Evolutionary conservation across 192 early-diverging fungal species (phyloP), one percentile per base, ranked within the genome.

Genomic region (Tieghemiomyces parasiticus): DNA sequence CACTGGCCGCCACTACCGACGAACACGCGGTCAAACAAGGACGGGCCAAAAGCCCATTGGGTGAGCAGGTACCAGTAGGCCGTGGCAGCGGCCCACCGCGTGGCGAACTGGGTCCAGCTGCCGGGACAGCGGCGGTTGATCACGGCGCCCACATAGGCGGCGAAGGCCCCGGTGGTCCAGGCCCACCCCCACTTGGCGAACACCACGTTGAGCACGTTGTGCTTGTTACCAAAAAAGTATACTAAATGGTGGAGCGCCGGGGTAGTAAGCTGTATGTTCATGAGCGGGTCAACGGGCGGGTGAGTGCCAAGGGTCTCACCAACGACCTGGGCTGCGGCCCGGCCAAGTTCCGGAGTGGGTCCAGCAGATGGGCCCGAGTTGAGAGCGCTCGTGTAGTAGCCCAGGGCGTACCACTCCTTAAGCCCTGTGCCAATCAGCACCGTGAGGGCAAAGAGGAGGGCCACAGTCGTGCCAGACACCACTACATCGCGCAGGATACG

Each of bases 111-210:
- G 4, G 59, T 34, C 20, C 71, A 42, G 0, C 62, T 60, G 24
- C 34, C 52, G 28, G 35, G 38, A 22, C 59, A 31, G 46, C 44
- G 63, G 61, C 25, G 65, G 67, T 55, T 47, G 60, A 12, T 56
- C 50, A 77, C 61, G 30, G 73, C 46, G 19, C 50, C 64, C 3
- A 85, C 58, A 52, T 81, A 80, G 10, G 70, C 25, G 22, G 74
- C 42, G 52, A 83, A 82, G 29, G 82, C 70, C 14, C 80, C 44
- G 26, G 81, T 78, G 0, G 91, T 92, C 92, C 92, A 95, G 35
- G 80, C 83, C 92, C 92, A 95, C 19, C 82, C 90, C 31, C 69
- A 68, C 72, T 95, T 95, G 59, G 81, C 90, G 74, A 89, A 83
- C 49, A 78, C 71, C 0, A 65, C 63, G 67, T 95, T 95, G 49